phyloP scores from a whole-genome alignment of 1,139 yeast species.

The Kodamaea ohmeri region DNA sequence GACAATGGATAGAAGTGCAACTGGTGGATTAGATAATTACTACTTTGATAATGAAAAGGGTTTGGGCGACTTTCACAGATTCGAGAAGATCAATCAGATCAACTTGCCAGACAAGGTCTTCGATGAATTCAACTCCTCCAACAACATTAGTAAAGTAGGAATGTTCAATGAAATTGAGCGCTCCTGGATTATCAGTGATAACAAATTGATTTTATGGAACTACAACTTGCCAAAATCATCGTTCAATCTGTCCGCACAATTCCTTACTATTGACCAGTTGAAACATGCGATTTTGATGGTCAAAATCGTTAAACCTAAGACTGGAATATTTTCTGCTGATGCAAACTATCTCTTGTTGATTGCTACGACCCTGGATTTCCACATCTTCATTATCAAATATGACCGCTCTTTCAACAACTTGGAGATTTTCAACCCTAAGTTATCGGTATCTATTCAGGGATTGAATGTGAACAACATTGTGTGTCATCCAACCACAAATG shows the following conservation, averaged over 20 bases:
- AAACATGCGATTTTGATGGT: constrained; percentile 76
- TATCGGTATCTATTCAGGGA: constrained; percentile 79
- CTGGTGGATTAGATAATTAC: constrained; percentile 42
- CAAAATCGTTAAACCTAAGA: constrained; percentile 73
- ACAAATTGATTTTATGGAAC: constrained; percentile 82
- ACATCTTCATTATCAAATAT: constrained; percentile 70
- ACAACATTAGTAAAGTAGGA: constrained; percentile 75
- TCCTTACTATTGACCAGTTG: constrained; percentile 79
- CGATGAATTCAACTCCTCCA: constrained; percentile 70
- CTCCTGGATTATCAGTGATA: constrained; percentile 86
- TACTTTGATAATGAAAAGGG: constrained; percentile 42
- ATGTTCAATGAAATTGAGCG: constrained; percentile 77
- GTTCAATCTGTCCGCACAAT: constrained; percentile 55
- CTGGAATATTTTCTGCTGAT: constrained; percentile 73
- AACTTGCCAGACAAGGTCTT: constrained; percentile 82
- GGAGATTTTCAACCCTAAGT: constrained; percentile 77
- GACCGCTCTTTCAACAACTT: constrained; percentile 49
- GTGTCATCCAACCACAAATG: constrained; percentile 62
- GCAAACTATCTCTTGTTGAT: constrained; percentile 72
- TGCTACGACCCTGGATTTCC: constrained; percentile 78
- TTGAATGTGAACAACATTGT: constrained; percentile 65
- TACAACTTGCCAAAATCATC: constrained; percentile 56
- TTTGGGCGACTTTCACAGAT: constrained; percentile 63
- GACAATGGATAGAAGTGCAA: constrained; percentile 34
- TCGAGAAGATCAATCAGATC: constrained; percentile 65